These are phyloP conservation scores for Penicillium brevicompactum DNA, from an alignment of 2,329 filamentous ascomycete species.

Conservation along the genomic window DNA sequence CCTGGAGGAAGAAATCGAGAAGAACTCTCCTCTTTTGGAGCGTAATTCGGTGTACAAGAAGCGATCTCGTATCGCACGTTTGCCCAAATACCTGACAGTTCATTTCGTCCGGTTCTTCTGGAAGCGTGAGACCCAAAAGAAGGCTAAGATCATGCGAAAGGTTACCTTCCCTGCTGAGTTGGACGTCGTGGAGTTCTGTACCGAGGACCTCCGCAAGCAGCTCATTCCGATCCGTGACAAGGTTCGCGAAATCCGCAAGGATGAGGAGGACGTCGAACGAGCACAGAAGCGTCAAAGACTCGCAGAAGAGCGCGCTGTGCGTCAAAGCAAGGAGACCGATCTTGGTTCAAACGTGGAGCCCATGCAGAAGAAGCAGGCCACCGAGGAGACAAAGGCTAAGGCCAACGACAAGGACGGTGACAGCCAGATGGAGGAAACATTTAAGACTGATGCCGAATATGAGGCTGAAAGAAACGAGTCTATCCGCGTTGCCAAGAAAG, in stretches of 20 bases:
- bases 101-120: slow-evolving; percentile 99
- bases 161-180: slow-evolving; percentile 94
- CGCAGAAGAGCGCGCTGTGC: slow-evolving; percentile 58
- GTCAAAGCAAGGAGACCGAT: slow-evolving; percentile 45
- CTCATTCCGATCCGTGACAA: slow-evolving; percentile 93
- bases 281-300: slow-evolving; percentile 89
- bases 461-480: slow-evolving; percentile 80
- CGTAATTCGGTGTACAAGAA: slow-evolving; percentile 86
- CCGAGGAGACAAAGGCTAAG: slow-evolving; percentile 54
- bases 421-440: slow-evolving; percentile 71
- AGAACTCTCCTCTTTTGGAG: slow-evolving; percentile 75
- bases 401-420: slow-evolving; percentile 64
- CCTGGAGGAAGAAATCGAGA: slow-evolving; percentile 87
- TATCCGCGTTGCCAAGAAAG: slow-evolving; percentile 80
- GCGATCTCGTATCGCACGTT: slow-evolving; percentile 80
- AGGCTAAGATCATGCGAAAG: slow-evolving; percentile 99
- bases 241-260: slow-evolving; percentile 91
- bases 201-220: slow-evolving; percentile 79
- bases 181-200: slow-evolving; percentile 92
- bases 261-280: slow-evolving; percentile 89
- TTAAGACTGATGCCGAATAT: slow-evolving; percentile 91
- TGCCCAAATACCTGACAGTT: slow-evolving; percentile 93
- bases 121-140: slow-evolving; percentile 94
- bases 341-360: slow-evolving; percentile 38
- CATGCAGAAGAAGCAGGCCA: slow-evolving; percentile 51